These are phyloP conservation scores for Krasilnikovozyma curviuscula DNA, from an alignment of 768 basidiomycete species.

Conservation along the genomic window DNA sequence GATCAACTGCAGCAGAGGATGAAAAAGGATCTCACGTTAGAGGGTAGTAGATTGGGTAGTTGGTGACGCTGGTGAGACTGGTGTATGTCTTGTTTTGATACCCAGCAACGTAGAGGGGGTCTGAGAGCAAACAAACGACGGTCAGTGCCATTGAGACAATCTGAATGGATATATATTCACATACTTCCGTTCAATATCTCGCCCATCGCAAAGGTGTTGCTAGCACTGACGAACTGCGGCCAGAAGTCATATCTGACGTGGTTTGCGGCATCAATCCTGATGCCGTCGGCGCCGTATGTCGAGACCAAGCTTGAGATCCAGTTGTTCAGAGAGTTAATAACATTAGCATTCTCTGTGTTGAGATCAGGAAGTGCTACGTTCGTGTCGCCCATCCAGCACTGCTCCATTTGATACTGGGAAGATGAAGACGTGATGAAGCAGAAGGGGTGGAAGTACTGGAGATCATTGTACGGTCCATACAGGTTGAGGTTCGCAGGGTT, in stretches of 20 bases:
- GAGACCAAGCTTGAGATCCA: conserved; percentile 1
- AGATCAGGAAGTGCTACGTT: conserved; percentile 17
- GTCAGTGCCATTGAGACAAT: too few species aligned
- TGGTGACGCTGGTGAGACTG: conserved; percentile 19
- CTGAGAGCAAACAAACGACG: too few species aligned
- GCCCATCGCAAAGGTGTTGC: conserved; percentile 1
- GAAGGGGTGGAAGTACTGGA: conserved; percentile 31
- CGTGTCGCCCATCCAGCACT: conserved; percentile 24
- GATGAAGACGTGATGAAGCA: conserved; percentile 47
- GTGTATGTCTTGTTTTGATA: conserved; percentile 26
- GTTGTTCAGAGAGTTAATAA: background rate
- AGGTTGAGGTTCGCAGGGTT: conserved; percentile 27
- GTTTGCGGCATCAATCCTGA: conserved; percentile 6
- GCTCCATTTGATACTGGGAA: conserved; percentile 37
- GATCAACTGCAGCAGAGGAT: background rate
- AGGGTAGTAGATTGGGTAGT: conserved; percentile 26
- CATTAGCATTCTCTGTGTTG: background rate
- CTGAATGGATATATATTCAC: background rate
- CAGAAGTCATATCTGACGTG: conserved; percentile 6
- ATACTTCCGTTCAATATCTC: conserved; percentile 6
- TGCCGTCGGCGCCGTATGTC: conserved; percentile 6
- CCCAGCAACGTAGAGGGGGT: conserved; percentile 18
- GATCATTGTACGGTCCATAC: conserved; percentile 1
- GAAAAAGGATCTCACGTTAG: background rate
- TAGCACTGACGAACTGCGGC: background rate